phyloP scores from a whole-genome alignment of 2,329 filamentous ascomycete genomes.

The Diplodia sapinea region DNA sequence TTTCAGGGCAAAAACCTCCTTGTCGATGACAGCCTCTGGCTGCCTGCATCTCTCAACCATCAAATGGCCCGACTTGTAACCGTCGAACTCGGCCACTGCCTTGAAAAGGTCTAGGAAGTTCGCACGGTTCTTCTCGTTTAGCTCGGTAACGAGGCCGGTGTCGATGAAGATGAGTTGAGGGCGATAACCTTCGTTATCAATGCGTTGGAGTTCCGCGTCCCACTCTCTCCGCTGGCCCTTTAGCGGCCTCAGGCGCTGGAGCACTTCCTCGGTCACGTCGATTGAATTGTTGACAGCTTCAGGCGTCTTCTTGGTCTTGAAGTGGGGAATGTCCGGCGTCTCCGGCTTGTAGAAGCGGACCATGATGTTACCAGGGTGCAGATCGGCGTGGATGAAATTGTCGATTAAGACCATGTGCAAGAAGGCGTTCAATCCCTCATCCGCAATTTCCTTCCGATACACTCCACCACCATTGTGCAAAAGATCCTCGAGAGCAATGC shows the following conservation, averaged over 20 bases:
- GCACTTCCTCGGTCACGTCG: slow-evolving; percentile 87
- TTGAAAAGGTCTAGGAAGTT: slow-evolving; percentile 98
- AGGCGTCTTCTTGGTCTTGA: slow-evolving; percentile 45
- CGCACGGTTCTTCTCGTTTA: slow-evolving; percentile 81
- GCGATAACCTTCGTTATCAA: slow-evolving; percentile 86
- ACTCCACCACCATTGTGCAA: slow-evolving; percentile 88
- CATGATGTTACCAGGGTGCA: slow-evolving; percentile 99
- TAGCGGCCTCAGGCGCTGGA: slow-evolving; percentile 78
- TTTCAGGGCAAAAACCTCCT: slow-evolving; percentile 89
- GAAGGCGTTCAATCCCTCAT: slow-evolving; percentile 94
- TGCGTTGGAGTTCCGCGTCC: slow-evolving; percentile 73
- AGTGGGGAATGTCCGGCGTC: slow-evolving; percentile 64
- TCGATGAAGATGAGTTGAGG: slow-evolving; percentile 98
- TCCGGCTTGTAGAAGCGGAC: slow-evolving; percentile 93
- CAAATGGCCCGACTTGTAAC: slow-evolving; percentile 89
- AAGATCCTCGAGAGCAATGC: slow-evolving; percentile 88
- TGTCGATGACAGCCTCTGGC: slow-evolving; percentile 84
- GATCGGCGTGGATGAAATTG: slow-evolving; percentile 95
- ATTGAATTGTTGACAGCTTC: slow-evolving; percentile 55
- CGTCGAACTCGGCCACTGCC: slow-evolving; percentile 93
- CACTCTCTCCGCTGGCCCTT: slow-evolving; percentile 72
- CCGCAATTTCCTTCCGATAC: slow-evolving; percentile 92
- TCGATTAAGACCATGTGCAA: slow-evolving; percentile 95
- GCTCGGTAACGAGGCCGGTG: slow-evolving; percentile 90
- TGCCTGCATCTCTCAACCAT: slow-evolving; percentile 97